Conservation (phyloP, 371 early-diverging fungal genomes). For the Entomophthora muscae region DNA sequence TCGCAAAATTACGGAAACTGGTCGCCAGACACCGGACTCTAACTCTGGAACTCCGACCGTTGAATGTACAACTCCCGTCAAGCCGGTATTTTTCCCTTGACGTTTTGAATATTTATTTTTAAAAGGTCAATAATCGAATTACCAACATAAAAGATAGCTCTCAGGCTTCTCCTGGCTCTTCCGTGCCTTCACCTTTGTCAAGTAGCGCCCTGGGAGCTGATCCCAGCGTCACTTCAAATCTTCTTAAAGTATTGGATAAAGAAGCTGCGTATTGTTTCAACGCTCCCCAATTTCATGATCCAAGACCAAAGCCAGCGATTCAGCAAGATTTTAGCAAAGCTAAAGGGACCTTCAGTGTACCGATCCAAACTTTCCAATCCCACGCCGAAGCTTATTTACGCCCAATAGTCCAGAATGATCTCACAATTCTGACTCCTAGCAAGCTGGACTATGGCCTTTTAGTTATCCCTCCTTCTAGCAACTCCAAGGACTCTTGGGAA, state of each 20-base stretch:
- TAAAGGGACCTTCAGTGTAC: constrained; percentile 1
- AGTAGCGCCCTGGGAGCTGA: background rate
- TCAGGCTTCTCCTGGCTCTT: background rate
- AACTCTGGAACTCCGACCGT: background rate
- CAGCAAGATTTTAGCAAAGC: constrained; percentile 6
- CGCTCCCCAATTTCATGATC: constrained; percentile 3
- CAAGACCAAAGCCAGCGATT: background rate
- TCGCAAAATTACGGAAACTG: background rate
- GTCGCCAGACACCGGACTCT: background rate
- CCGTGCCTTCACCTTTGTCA: background rate
- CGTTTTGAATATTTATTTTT: background rate
- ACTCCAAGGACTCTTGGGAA: background rate
- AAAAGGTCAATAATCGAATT: background rate
- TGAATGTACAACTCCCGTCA: background rate
- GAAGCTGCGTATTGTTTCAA: background rate
- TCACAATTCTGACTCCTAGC: background rate
- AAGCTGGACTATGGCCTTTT: background rate
- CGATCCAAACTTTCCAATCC: constrained; percentile 3
- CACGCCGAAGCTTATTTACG: background rate
- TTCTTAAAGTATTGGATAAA: background rate
- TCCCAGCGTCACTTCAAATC: background rate
- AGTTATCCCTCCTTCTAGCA: background rate
- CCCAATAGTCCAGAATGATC: background rate
- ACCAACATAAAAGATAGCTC: background rate
- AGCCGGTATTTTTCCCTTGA: background rate